A percentile compares a stretch with the other conserved stretches of the same genome.
Evolutionary conservation across 345 rosid genomes (phyloP).

Genomic region (Alliaria petiolata): DNA sequence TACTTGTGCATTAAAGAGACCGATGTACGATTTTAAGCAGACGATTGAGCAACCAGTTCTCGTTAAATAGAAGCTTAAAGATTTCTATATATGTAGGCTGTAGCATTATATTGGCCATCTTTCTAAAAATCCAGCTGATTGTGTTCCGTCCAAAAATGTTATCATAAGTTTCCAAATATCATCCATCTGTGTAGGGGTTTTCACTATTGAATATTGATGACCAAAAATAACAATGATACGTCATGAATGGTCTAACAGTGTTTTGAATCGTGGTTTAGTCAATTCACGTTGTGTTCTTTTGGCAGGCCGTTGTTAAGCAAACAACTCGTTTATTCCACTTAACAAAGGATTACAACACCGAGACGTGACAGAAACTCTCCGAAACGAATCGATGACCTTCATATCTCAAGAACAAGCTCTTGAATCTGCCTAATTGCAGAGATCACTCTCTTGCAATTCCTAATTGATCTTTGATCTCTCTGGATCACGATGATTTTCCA

Average conservation of each 20-base stretch:
- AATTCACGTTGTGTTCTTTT: slow-evolving; percentile 2
- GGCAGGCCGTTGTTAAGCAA: slow-evolving; percentile 74
- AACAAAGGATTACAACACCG: no score
- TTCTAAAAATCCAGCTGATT: background rate
- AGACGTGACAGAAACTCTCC: no score
- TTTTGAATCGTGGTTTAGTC: background rate
- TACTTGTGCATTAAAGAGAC: background rate
- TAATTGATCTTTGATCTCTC: no score
- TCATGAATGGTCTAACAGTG: background rate
- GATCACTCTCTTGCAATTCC: no score
- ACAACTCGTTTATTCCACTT: no score
- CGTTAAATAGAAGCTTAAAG: background rate
- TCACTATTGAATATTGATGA: background rate
- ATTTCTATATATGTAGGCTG: background rate
- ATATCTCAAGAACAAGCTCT: no score
- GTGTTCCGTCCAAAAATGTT: background rate
- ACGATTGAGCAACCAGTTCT: background rate
- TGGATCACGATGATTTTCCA: no score
- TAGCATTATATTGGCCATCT: background rate
- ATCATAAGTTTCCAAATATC: background rate
- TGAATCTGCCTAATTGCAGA: no score
- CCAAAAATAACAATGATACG: background rate
- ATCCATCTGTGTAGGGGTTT: background rate
- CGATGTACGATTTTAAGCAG: background rate
- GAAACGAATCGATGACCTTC: no score